Conservation (phyloP, 106 monocot species). For the Narthecium ossifragum region DNA sequence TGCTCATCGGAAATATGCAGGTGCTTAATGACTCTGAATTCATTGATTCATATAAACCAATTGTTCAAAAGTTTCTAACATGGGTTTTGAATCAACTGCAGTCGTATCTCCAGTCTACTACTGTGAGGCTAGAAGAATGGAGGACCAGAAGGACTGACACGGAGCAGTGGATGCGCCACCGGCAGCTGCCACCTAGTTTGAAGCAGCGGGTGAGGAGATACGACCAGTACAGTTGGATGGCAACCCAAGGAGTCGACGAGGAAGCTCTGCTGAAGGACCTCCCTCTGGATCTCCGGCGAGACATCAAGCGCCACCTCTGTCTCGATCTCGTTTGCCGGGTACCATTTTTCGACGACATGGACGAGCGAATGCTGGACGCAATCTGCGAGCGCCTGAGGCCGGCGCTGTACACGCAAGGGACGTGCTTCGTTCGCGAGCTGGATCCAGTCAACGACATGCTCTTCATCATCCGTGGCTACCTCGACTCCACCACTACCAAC, state of each 20-base stretch:
- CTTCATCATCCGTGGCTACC: constrained; percentile 79
- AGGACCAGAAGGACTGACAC: constrained; percentile 46
- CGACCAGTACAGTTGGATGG: constrained; percentile 72
- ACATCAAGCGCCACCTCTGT: constrained; percentile 86
- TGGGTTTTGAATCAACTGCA: constrained; percentile 10
- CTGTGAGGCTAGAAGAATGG: constrained; percentile 42
- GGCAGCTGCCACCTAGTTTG: constrained; percentile 58
- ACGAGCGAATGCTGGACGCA: constrained; percentile 76
- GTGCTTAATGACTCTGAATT: no score
- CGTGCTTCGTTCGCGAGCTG: constrained; percentile 56
- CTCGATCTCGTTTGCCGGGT: constrained; percentile 68
- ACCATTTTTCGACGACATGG: constrained; percentile 89
- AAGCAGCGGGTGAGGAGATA: constrained; percentile 55
- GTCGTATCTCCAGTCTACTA: constrained; percentile 56
- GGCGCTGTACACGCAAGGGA: constrained; percentile 53
- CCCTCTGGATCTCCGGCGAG: constrained; percentile 64
- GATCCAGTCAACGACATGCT: constrained; percentile 73
- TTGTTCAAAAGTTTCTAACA: no score
- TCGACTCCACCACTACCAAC: constrained; percentile 71
- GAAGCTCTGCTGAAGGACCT: constrained; percentile 51
- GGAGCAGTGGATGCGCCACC: constrained; percentile 56
- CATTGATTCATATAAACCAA: no score
- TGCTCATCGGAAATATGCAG: constrained; percentile 75
- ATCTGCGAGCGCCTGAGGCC: constrained; percentile 79
- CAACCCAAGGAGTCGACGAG: constrained; percentile 69